A percentile compares a stretch with the other conserved stretches of the same genome.
Evolutionary conservation across 306 rosid genomes (phyloP).

Genomic region (Quercus parvula): DNA sequence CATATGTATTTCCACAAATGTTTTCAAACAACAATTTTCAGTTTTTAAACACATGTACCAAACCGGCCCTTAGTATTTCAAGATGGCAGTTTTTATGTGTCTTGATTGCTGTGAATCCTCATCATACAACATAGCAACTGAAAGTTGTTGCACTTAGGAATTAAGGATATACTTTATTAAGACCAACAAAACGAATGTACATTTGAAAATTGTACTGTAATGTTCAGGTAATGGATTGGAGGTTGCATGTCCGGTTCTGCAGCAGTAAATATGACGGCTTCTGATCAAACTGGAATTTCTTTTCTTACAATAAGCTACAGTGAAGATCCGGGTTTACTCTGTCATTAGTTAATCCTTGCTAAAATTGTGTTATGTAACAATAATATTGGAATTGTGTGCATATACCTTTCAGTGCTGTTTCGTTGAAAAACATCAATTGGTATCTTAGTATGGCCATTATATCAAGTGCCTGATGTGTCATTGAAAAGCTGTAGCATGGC

Average conservation of each 20-base stretch:
- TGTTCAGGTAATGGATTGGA: conserved; percentile 83
- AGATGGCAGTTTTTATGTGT: no score
- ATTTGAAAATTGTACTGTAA: background rate
- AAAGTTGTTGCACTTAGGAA: no score
- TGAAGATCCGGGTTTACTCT: background rate
- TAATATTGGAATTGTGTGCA: background rate
- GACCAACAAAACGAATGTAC: background rate
- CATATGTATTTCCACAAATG: no score
- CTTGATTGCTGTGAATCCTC: background rate
- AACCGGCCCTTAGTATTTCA: background rate
- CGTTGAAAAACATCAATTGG: background rate
- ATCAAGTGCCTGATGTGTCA: background rate
- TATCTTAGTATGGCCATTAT: background rate
- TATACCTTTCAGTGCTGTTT: background rate
- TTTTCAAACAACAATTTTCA: no score
- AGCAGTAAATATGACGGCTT: background rate
- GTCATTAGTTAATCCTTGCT: background rate
- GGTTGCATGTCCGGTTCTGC: conserved; percentile 41
- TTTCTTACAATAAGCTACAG: background rate
- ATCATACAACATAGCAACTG: background rate
- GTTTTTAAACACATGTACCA: no score
- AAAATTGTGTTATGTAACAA: background rate
- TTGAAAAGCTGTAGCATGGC: background rate
- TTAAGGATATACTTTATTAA: no score
- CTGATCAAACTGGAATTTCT: background rate